phyloP scores from a whole-genome alignment of 164 flowering plant genomes.

The Kalanchoe fedtschenkoi region DNA sequence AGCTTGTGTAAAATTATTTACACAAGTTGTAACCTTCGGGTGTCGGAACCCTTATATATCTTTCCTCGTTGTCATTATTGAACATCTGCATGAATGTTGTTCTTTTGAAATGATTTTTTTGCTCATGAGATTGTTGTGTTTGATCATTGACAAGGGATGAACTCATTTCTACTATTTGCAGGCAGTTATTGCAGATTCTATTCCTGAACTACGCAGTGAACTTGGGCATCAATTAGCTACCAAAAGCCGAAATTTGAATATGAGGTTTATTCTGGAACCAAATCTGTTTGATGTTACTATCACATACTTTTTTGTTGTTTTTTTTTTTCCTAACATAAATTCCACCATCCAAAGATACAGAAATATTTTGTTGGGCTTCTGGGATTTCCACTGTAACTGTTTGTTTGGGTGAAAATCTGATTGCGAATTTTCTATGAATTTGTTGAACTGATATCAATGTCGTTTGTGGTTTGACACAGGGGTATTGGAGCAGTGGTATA shows the following conservation, averaged over 20 bases:
- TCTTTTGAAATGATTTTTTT: not conserved
- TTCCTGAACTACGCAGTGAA: slow-evolving; percentile 72
- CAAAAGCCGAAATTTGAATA: slow-evolving; percentile 40
- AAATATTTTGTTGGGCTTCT: no score
- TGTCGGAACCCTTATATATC: no score
- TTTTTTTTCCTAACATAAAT: not conserved
- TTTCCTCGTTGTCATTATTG: not conserved
- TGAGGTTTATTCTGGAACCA: slow-evolving; percentile 31
- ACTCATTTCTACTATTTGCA: slow-evolving; percentile 11
- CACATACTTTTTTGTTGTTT: not conserved
- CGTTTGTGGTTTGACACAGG: slow-evolving; percentile 17
- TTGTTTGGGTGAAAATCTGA: no score
- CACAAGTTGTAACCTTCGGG: no score
- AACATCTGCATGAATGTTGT: not conserved
- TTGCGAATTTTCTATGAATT: not conserved
- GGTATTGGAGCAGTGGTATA: slow-evolving; percentile 86
- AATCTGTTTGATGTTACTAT: not conserved
- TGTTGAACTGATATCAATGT: not conserved
- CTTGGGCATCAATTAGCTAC: slow-evolving; percentile 75
- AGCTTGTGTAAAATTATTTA: no score
- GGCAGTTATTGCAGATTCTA: slow-evolving; percentile 78
- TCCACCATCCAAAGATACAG: not conserved
- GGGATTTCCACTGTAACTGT: no score
- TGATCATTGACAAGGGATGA: not conserved
- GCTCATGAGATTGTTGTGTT: not conserved